Evolutionary conservation across 2,329 filamentous ascomycete genomes (phyloP), one percentile per base, ranked within the genome.

Genomic region (Allantophomopsis lycopodina): DNA sequence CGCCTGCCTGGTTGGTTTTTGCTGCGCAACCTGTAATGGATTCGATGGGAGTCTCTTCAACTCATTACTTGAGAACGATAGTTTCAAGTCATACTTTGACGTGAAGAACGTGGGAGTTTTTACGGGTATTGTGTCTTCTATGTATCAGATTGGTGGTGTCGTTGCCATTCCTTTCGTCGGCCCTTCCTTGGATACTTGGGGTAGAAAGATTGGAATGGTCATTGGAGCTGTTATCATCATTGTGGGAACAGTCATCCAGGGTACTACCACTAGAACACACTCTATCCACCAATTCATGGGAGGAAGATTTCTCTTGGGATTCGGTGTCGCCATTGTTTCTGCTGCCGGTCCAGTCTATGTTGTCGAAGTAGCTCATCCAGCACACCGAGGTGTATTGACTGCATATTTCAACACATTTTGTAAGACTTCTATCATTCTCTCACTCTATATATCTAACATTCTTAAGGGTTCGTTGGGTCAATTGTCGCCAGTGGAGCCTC

Each of bases 271-370:
- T 41, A 28, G 8, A 8, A 28, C 23, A 28, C 50, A 51, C 39
- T 50, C 36, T 40, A 53, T 49, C 42, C 55, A 55, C 8, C 62
- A 66, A 41, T 70, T 69, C 48, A 64, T 69, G 54, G 66, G 65
- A 34, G 73, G 73, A n/a, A 66, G 73, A 20, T 77, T 79, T 56
- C 55, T 79, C 15, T 65, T 79, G 3, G 75, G 75, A 39, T 77
- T 78, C 44, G 66, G 66, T 39, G 64, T 68, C 18, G 60, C 62
- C 33, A 62, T 69, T 44, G 61, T 62, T 14, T 60, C 63, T 1
- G 59, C 63, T 2, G 64, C 65, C 6, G 65, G 63, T 1, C 66
- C 65, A 5, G 61, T 63, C 40, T 68, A 67, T 47, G 63, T 66
- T 14, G 59, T 66, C 16, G 66, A 69, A 48, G 59, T 66, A 23